Percentiles rank a stretch among this genome's conserved stretches.
Evolutionary conservation across 2,329 filamentous ascomycete genomes (phyloP).

Genomic region (Lecanosticta acicola): DNA sequence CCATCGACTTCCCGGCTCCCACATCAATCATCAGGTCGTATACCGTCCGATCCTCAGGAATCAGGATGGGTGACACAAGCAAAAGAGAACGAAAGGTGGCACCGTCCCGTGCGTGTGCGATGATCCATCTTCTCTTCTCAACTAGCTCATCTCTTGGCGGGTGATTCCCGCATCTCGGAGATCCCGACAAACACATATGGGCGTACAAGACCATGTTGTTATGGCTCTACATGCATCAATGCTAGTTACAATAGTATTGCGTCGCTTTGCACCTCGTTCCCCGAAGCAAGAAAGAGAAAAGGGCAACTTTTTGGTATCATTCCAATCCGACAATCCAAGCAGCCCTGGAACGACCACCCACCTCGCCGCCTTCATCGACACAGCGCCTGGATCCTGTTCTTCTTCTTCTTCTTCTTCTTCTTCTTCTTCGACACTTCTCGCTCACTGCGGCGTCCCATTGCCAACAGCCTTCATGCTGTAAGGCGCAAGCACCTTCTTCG

Average conservation of each 20-base stretch:
- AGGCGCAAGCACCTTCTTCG: slow-evolving; percentile 75
- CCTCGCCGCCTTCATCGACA: neutral
- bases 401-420: neutral
- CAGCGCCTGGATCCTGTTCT: neutral
- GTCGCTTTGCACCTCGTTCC: neutral
- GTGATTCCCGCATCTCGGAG: neutral
- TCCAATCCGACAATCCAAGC: too few relatives aligned
- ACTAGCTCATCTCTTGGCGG: neutral
- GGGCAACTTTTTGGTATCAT: neutral
- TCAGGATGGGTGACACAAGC: too few relatives aligned
- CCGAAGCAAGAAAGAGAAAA: neutral
- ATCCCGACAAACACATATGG: too few relatives aligned
- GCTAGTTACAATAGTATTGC: neutral
- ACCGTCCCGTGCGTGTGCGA: too few relatives aligned
- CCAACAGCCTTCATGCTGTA: slow-evolving; percentile 46
- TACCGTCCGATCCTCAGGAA: too few relatives aligned
- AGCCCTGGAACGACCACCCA: too few relatives aligned
- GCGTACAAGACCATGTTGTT: neutral
- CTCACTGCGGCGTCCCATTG: slow-evolving; percentile 24
- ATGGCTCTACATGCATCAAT: neutral
- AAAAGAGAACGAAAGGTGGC: too few relatives aligned
- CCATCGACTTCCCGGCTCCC: too few relatives aligned
- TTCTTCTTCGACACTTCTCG: too few relatives aligned
- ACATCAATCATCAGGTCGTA: too few relatives aligned
- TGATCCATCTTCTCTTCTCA: neutral